These are phyloP conservation scores for Agaricus bisporus DNA, from an alignment of 768 basidiomycete species.

Conservation along the genomic window DNA sequence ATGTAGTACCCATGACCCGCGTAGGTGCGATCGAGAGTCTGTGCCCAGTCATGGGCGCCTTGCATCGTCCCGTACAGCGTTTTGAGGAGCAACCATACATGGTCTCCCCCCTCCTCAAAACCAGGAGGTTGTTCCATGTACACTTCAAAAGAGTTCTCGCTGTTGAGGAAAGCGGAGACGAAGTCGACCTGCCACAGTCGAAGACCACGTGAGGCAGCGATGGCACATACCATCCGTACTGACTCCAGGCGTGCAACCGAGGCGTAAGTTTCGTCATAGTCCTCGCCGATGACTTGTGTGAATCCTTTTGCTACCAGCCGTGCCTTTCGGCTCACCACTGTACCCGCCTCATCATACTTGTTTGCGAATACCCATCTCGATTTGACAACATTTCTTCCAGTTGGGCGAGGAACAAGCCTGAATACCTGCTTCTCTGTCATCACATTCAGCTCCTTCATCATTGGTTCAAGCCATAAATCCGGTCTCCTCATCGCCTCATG, in stretches of 20 bases:
- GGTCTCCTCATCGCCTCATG: slow-evolving; percentile 7
- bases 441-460: background rate
- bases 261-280: slow-evolving; percentile 14
- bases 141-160: slow-evolving; percentile 15
- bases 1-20: slow-evolving; percentile 10
- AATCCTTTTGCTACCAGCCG: slow-evolving; percentile 15
- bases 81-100: slow-evolving; percentile 12
- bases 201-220: slow-evolving; percentile 7
- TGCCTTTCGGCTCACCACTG: slow-evolving; percentile 12
- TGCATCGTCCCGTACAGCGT: slow-evolving; percentile 16
- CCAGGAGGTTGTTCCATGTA: slow-evolving; percentile 14
- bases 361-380: slow-evolving; percentile 11
- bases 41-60: slow-evolving; percentile 9
- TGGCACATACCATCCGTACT: slow-evolving; percentile 13
- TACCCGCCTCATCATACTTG: slow-evolving; percentile 12
- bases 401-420: slow-evolving; percentile 4
- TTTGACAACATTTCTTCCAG: slow-evolving; percentile 4
- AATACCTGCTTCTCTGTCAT: slow-evolving; percentile 4
- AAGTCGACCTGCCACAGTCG: slow-evolving; percentile 17
- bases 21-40: slow-evolving; percentile 8
- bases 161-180: slow-evolving; percentile 15
- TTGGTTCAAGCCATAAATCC: slow-evolving; percentile 8
- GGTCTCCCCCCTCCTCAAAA: slow-evolving; percentile 1
- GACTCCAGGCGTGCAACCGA: slow-evolving; percentile 14
- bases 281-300: slow-evolving; percentile 11